Percentiles rank a stretch among this genome's conserved stretches.
Conservation (phyloP, 208 protist genomes). For the Histomonas meleagridis region DNA sequence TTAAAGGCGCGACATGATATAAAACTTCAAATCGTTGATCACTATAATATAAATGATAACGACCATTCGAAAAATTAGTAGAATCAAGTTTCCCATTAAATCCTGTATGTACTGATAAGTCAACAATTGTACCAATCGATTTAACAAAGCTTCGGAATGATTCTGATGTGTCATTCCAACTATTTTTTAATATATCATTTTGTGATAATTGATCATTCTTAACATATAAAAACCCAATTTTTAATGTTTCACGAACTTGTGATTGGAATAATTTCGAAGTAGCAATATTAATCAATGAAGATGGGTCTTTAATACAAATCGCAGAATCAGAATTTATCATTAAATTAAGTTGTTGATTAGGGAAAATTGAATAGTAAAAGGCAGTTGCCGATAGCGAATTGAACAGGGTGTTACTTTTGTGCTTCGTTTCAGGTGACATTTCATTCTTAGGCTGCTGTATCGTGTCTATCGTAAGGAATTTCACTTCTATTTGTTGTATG, state of each 20-base stretch:
- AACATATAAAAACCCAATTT: not conserved
- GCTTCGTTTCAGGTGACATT: too few species aligned
- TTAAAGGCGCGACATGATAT: not conserved
- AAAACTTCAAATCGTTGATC: not conserved
- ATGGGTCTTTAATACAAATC: too few species aligned
- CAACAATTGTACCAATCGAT: not conserved
- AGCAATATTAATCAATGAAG: too few species aligned
- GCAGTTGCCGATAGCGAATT: too few species aligned
- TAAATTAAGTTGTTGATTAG: too few species aligned
- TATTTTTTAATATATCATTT: not conserved
- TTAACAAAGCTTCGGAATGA: not conserved
- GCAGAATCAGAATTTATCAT: too few species aligned
- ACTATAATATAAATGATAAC: not conserved
- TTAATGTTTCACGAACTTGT: not conserved
- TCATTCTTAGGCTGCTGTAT: too few species aligned
- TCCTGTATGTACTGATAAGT: not conserved
- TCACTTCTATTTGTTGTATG: too few species aligned
- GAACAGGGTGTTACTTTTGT: too few species aligned
- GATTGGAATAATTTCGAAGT: not conserved
- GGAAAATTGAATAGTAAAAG: too few species aligned
- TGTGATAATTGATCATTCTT: not conserved
- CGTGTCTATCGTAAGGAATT: too few species aligned
- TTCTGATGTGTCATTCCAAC: not conserved
- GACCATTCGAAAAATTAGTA: not conserved
- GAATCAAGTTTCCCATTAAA: conserved; percentile 21